Evolutionary conservation across 371 early-diverging fungal species (phyloP), one percentile per base, ranked within the genome.

Genomic region (Lichtheimia hyalospora): DNA sequence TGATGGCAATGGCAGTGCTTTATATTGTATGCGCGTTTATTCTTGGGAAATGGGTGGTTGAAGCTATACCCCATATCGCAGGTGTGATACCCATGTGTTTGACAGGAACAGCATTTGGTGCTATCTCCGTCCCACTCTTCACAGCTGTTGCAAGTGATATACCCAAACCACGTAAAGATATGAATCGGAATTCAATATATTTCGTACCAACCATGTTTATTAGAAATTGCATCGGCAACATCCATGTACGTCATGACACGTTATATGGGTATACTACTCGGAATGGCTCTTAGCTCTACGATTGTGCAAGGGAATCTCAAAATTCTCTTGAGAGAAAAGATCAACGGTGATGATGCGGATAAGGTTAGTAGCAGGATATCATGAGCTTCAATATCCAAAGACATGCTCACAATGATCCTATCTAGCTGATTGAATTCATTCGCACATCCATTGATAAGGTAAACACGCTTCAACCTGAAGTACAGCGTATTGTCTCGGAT

Each of bases 221-320:
- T 24, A 52, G 52, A 27, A 13, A 28, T n/a, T 27, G 52, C 27
- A 14, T 15, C 52, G 7, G 52, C 52, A 13, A 12, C 28, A 15
- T 52, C 52, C 8, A 27, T 52, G 27, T 52, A 16, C 12, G 14
- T 27, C 13, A 27, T 52, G 27, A 15, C 52, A 13, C 24, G 27
- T 15, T 27, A 28, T 52, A 18, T 52, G 24, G 52, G 52, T 5
- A n/a, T 15, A 27, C 14, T 27, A 5, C 13, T n/a, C 3, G 52
- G 52, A 15, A 18, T 27, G 15, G 28, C 28, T 7, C 15, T 57
- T 8, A 28, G 48, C 16, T 46, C 57, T 2, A 28, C 57, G 1
- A n/a, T 57, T 7, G 46, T 57, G 4, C 57, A 57, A 39, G 34
- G 49, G 14, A 49, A 46, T 34, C 39, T 57, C 23, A 57, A 57